Conservation (phyloP, 192 early-diverging fungal genomes). For the Coemansia sp. region DNA sequence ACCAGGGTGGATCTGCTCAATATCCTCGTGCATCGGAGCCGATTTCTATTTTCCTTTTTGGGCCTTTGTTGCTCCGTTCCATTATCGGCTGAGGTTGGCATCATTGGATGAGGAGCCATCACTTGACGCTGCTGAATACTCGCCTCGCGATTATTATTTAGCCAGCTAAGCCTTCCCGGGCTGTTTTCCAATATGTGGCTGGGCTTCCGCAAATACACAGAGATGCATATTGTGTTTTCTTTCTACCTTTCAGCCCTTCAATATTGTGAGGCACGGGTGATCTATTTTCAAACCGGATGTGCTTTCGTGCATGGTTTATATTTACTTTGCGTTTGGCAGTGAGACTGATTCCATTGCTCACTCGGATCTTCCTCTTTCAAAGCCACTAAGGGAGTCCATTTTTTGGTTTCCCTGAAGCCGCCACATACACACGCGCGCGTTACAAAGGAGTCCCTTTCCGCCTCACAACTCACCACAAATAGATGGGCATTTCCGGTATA, state of each 20-base stretch:
- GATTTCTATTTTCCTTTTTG: background rate
- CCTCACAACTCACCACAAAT: background rate
- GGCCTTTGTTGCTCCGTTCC: background rate
- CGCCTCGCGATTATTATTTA: background rate
- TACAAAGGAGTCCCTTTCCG: background rate
- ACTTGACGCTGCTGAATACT: background rate
- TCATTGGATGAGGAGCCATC: background rate
- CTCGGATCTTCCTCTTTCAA: background rate
- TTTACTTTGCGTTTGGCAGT: background rate
- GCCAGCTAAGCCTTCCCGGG: background rate
- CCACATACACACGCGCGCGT: background rate
- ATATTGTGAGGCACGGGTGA: background rate
- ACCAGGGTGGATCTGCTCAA: background rate
- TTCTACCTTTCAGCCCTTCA: background rate
- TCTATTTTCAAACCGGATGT: background rate
- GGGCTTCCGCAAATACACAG: background rate
- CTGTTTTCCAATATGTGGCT: background rate
- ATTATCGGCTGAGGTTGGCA: background rate
- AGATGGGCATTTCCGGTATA: background rate
- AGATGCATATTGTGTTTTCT: background rate
- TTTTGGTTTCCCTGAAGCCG: background rate
- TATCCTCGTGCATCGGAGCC: slow-evolving; percentile 5
- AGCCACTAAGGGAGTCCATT: too few species aligned
- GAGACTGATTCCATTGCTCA: background rate
- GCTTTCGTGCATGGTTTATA: background rate